phyloP scores from a whole-genome alignment of 2,329 filamentous ascomycete species.

The Podosphaera fusca region DNA sequence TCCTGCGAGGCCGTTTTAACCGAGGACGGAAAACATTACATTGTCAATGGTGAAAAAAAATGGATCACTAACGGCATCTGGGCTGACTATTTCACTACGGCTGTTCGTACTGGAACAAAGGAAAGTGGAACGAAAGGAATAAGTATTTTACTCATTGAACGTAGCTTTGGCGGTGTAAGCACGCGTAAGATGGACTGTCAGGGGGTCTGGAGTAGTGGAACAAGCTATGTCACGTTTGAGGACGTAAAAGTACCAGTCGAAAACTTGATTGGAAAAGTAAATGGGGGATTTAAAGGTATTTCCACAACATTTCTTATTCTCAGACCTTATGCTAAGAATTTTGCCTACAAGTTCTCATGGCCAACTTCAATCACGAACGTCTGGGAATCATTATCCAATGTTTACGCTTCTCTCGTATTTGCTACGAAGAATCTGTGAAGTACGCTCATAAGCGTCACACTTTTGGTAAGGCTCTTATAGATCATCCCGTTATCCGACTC shows the following conservation, averaged over 20 bases:
- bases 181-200: constrained; percentile 97
- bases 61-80: constrained; percentile 98
- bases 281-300: constrained; percentile 76
- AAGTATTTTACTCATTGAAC: constrained; percentile 77
- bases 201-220: constrained; percentile 85
- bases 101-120: constrained; percentile 54
- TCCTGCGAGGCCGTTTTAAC: constrained; percentile 88
- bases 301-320: neutral
- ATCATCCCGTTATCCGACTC: constrained; percentile 90
- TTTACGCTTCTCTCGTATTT: constrained; percentile 83
- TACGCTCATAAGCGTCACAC: constrained; percentile 94
- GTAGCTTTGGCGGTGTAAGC: constrained; percentile 58
- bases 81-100: constrained; percentile 93
- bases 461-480: constrained; percentile 88
- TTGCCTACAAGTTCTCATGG: constrained; percentile 62
- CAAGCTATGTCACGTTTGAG: constrained; percentile 94
- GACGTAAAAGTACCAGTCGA: constrained; percentile 99
- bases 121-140: constrained; percentile 81
- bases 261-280: constrained; percentile 93
- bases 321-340: constrained; percentile 2
- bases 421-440: constrained; percentile 88
- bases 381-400: constrained; percentile 98
- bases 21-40: constrained; percentile 95
- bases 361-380: constrained; percentile 98
- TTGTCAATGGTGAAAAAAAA: constrained; percentile 99